Percentiles rank a stretch among this genome's conserved stretches.
These are phyloP conservation scores for Neurospora sp. DNA, from an alignment of 2,329 filamentous ascomycete species.

Conservation along the genomic window DNA sequence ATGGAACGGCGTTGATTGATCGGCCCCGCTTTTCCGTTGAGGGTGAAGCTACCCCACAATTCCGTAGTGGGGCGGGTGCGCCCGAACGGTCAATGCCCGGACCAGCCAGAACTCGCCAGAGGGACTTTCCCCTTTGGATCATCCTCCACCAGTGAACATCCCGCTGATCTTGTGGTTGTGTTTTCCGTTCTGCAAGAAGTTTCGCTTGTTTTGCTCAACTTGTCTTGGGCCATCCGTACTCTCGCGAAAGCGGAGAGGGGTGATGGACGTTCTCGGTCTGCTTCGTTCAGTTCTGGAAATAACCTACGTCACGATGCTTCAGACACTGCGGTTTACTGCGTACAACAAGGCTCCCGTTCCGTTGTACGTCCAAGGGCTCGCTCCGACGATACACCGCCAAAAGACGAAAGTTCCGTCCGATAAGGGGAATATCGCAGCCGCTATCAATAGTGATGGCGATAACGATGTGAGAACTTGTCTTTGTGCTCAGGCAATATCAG, in stretches of 20 bases:
- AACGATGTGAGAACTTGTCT: not conserved
- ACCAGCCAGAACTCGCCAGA: not conserved
- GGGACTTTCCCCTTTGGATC: not conserved
- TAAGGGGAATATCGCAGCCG: not conserved
- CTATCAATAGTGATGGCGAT: not conserved
- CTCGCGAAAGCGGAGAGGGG: not conserved
- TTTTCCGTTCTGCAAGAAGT: not conserved
- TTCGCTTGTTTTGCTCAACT: not conserved
- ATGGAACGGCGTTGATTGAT: not conserved
- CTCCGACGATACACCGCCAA: not conserved
- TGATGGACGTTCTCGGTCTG: not conserved
- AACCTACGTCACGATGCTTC: not conserved
- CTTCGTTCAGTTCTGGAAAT: not conserved
- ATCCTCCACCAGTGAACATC: not conserved
- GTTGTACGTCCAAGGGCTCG: not conserved
- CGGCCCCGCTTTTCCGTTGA: not conserved
- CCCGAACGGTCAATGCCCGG: not conserved
- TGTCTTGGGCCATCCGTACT: not conserved
- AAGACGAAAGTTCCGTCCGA: not conserved
- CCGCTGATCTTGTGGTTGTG: not conserved
- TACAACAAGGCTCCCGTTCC: not conserved
- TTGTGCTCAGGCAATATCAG: not conserved
- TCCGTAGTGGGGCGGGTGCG: not conserved
- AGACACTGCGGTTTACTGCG: not conserved
- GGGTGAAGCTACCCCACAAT: not conserved